Evolutionary conservation across 2,329 filamentous ascomycete genomes (phyloP), one percentile per base, ranked within the genome.

Genomic region (Aspergillus unguis): DNA sequence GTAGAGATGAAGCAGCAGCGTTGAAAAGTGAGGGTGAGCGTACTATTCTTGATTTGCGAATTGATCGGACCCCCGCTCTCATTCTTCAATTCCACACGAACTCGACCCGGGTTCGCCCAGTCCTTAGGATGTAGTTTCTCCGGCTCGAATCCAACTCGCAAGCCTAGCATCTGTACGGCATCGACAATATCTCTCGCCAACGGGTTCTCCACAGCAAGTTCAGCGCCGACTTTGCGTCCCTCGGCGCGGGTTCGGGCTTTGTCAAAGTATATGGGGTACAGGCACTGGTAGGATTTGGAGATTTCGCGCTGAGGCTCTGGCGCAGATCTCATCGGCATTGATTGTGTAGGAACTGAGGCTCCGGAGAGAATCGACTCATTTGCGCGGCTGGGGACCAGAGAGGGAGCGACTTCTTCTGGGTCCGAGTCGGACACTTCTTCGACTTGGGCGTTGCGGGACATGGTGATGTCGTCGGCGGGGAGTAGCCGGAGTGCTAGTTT

Each of bases 221-320:
- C 76, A 48, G 79, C 75, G 46, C 84, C 76, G 6, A 97, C 92
- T 62, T 92, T 86, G 11, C 94, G 84, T 35, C 94, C 94, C 65
- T 95, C 81, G 53, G 86, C 84, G 52, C 92, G 85, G 44, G 72
- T 65, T 35, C 72, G 65, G 26, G 78, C 77, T 59, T 80, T 81
- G 79, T 96, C 92, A 67, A 99, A 99, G 80, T 99, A 99, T 54
- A 97, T 77, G 0, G 94, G 92, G 76, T 99, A 99, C 27, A 99
- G 80, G 73, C 90, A 92, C 72, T 94, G 88, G 77, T 85, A 96
- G 73, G 84, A 77, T 67, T 87, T 88, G 71, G 90, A 78, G 54
- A 77, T 77, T 56, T 84, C 79, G 53, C 76, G 77, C 61, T 77
- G 73, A 53, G 73, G 75, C 61, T 70, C 75, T 47, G 71, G 74